Evolutionary conservation across 805 yeast genomes (phyloP).

Genomic region (Debaryomyces hansenii): DNA sequence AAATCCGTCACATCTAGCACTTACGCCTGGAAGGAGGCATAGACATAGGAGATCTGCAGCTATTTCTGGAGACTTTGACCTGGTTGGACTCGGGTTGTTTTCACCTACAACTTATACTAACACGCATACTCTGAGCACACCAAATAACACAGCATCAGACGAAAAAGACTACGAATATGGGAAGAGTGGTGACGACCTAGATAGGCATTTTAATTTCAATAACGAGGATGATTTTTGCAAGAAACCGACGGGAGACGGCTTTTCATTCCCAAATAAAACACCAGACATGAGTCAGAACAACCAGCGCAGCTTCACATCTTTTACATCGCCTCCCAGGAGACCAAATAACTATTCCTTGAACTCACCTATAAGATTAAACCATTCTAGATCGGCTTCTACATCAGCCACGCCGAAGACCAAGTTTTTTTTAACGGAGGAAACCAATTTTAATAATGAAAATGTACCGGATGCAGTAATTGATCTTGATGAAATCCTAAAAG

Average conservation of each 20-base stretch:
- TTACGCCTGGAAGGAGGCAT: slow-evolving; percentile 42
- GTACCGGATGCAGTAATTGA: slow-evolving; percentile 43
- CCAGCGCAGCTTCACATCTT: slow-evolving; percentile 1
- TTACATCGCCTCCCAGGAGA: slow-evolving; percentile 14
- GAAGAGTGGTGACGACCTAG: slow-evolving; percentile 15
- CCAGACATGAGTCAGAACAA: slow-evolving; percentile 10
- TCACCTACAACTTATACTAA: slow-evolving; percentile 19
- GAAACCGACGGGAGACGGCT: slow-evolving; percentile 16
- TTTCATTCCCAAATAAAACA: slow-evolving; percentile 29
- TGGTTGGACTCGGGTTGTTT: slow-evolving; percentile 36
- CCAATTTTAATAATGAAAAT: slow-evolving; percentile 23
- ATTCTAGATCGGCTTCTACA: slow-evolving; percentile 20
- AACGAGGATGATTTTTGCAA: slow-evolving; percentile 37
- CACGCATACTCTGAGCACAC: not conserved
- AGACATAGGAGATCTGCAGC: slow-evolving; percentile 87
- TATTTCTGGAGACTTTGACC: slow-evolving; percentile 81
- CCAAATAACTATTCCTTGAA: slow-evolving; percentile 19
- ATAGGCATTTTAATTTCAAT: slow-evolving; percentile 29
- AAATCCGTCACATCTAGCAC: slow-evolving; percentile 5
- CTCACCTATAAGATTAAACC: slow-evolving; percentile 33
- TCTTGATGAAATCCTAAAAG: slow-evolving; percentile 37
- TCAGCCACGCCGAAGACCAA: slow-evolving; percentile 18
- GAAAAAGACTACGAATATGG: not conserved
- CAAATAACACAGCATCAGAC: slow-evolving; percentile 4
- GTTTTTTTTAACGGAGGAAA: slow-evolving; percentile 31